Percentiles rank a stretch among this genome's conserved stretches.
These are phyloP conservation scores for Arachis monticola DNA, from an alignment of 331 rosid genomes.

Conservation along the genomic window DNA sequence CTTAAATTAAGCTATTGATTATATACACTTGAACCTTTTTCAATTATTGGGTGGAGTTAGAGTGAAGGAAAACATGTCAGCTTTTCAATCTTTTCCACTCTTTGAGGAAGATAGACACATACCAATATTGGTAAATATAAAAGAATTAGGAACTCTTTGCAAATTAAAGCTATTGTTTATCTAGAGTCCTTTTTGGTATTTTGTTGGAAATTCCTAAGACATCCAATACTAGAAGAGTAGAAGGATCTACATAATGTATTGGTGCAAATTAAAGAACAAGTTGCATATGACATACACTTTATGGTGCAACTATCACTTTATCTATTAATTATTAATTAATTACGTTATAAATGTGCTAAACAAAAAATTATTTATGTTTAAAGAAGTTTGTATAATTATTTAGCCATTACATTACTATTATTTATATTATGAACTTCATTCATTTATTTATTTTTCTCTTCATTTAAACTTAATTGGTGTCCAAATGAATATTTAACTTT, in stretches of 20 bases:
- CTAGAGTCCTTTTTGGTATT: not conserved
- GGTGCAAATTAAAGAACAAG: not conserved
- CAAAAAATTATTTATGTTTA: too few species aligned
- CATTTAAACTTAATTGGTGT: too few species aligned
- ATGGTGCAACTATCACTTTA: not conserved
- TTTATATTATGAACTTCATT: too few species aligned
- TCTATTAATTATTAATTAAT: too few species aligned
- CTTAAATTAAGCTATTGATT: constrained; percentile 1
- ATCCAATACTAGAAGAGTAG: not conserved
- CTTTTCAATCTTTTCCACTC: not conserved
- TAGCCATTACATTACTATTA: too few species aligned
- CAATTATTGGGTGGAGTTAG: not conserved
- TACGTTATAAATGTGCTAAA: too few species aligned
- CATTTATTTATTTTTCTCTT: too few species aligned
- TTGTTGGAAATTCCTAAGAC: not conserved
- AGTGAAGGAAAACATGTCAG: not conserved
- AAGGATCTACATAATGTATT: not conserved
- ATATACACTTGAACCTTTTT: not conserved
- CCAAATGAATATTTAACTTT: too few species aligned
- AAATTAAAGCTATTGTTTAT: not conserved
- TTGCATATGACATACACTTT: not conserved
- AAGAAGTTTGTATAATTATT: too few species aligned
- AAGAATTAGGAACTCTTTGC: not conserved
- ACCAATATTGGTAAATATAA: not conserved
- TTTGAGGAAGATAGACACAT: not conserved